A percentile compares a stretch with the other conserved stretches of the same genome.
phyloP scores from a whole-genome alignment of 176 grass and related monocot species.

The Dendrocalamus sinicus region DNA sequence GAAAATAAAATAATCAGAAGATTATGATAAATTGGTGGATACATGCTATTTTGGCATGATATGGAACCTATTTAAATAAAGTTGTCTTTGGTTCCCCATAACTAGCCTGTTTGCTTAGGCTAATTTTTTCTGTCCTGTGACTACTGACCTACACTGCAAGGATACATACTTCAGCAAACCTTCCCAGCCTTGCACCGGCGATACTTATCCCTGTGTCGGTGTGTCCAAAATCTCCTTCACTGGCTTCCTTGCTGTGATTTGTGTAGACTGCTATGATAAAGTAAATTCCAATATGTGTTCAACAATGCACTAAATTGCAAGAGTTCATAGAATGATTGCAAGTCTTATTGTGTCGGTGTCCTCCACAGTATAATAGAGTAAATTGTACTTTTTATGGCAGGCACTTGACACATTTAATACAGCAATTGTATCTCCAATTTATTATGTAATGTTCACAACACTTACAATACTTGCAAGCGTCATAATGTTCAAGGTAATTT shows the following conservation, averaged over 20 bases:
- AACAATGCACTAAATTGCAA: background rate
- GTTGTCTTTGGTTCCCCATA: background rate
- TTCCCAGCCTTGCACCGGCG: background rate
- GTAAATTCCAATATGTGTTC: background rate
- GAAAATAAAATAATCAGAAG: background rate
- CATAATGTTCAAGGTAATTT: slow-evolving; percentile 98
- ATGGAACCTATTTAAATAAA: slow-evolving; percentile 14
- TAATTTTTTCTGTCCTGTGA: background rate
- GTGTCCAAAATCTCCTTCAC: background rate
- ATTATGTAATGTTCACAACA: slow-evolving; percentile 97
- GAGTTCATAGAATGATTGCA: background rate
- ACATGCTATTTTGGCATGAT: background rate
- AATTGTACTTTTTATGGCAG: slow-evolving; percentile 41
- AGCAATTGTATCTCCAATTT: slow-evolving; percentile 97
- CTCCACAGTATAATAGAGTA: slow-evolving; percentile 5
- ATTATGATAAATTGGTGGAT: slow-evolving; percentile 3
- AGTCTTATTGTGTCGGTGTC: background rate
- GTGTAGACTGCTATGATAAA: background rate
- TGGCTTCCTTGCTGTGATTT: background rate
- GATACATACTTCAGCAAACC: background rate
- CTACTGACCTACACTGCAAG: background rate
- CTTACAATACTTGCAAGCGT: slow-evolving; percentile 93
- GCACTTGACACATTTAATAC: slow-evolving; percentile 97
- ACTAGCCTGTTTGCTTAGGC: background rate
- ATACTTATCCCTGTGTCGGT: background rate